Evolutionary conservation across 495 filamentous ascomycete species (phyloP).

Genomic region (Aspergillus ostianus): DNA sequence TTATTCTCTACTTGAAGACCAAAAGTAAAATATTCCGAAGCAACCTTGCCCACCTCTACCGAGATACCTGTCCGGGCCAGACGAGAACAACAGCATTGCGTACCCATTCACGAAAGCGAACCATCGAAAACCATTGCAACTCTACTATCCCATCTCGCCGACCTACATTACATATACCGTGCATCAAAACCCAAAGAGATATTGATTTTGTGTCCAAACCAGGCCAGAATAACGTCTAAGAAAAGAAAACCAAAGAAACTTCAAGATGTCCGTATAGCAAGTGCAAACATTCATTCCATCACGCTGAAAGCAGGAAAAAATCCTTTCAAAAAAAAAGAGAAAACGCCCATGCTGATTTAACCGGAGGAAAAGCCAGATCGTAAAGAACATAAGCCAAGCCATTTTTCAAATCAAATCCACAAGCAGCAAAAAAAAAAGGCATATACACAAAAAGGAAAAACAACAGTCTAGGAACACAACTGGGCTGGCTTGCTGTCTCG

Average conservation of each 20-base stretch:
- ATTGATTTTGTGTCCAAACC: not conserved
- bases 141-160: too few relatives aligned
- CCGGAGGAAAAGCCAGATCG: slow-evolving; percentile 10
- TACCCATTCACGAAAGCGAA: too few relatives aligned
- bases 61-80: not conserved
- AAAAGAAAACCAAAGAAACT: not conserved
- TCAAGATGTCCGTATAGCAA: not conserved
- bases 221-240: not conserved
- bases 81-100: too few relatives aligned
- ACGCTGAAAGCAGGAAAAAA: slow-evolving; percentile 6
- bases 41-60: slow-evolving; percentile 4
- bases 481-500: slow-evolving; percentile 1
- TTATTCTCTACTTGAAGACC: not conserved
- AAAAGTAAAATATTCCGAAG: slow-evolving; percentile 3
- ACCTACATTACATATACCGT: too few relatives aligned
- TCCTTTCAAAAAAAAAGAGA: not conserved
- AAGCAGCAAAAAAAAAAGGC: slow-evolving; percentile 5
- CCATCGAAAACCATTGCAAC: too few relatives aligned
- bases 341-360: slow-evolving; percentile 18
- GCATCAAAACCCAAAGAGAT: too few relatives aligned
- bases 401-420: too few relatives aligned
- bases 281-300: slow-evolving; percentile 4
- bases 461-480: too few relatives aligned
- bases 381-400: slow-evolving; percentile 3
- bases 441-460: not conserved